phyloP scores from a whole-genome alignment of 192 early-diverging fungal genomes.

The Coemansia sp. region DNA sequence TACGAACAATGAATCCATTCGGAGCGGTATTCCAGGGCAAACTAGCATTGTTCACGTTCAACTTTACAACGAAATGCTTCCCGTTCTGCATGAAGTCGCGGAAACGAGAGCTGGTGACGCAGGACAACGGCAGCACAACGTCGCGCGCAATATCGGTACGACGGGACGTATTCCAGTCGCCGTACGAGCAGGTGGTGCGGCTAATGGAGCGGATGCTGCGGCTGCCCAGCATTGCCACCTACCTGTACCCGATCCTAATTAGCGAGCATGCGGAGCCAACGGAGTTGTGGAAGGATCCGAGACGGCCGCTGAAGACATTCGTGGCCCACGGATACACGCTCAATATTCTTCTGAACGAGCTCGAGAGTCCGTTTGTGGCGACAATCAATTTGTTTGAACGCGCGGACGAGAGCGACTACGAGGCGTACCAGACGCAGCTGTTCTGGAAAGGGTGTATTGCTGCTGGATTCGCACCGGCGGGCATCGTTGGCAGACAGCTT shows the following conservation, averaged over 20 bases:
- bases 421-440: constrained; percentile 32
- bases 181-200: constrained; percentile 36
- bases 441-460: constrained; percentile 49
- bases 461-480: constrained; percentile 23
- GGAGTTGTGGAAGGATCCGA: constrained; percentile 25
- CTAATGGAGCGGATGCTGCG: constrained; percentile 46
- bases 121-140: constrained; percentile 18
- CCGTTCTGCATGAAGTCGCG: constrained; percentile 36
- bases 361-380: constrained; percentile 52
- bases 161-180: constrained; percentile 44
- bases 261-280: constrained; percentile 32
- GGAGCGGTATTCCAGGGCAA: constrained; percentile 43
- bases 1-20: constrained; percentile 16
- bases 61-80: constrained; percentile 34
- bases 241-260: constrained; percentile 44
- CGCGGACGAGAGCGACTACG: constrained; percentile 16
- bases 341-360: constrained; percentile 51
- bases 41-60: constrained; percentile 29
- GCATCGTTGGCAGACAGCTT: constrained; percentile 2
- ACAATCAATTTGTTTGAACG: constrained; percentile 45
- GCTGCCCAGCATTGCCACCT: constrained; percentile 34
- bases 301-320: constrained; percentile 31
- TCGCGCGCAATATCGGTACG: constrained; percentile 43
- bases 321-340: constrained; percentile 50
- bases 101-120: constrained; percentile 14